Evolutionary conservation across 208 protist species (phyloP), one percentile per base, ranked within the genome.

Genomic region (Crithidia fasciculata): DNA sequence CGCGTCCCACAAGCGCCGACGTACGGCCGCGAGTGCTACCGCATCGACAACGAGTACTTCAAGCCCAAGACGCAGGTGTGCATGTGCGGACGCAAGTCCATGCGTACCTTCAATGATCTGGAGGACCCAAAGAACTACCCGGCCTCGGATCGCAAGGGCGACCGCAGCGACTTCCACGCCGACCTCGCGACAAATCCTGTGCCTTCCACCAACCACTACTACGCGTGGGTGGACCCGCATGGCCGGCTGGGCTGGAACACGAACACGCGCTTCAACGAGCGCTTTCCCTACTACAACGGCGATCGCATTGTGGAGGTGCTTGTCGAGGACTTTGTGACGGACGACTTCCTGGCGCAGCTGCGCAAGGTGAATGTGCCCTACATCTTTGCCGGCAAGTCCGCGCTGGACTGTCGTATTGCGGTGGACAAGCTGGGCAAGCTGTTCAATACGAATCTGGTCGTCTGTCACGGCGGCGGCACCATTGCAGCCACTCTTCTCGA

Each of bases 361-460:
- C 65, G 54, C 16, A 40, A 54, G 19, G 62, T 50, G 12, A 55
- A 70, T 43, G 68, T 80, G 45, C 74, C 74, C 55, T 80, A 80
- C 67, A 50, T 80, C 47, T 80, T 80, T 44, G 74, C 74, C 19
- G 74, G 74, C 62, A 74, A 80, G 47, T 52, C 50, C 9, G 59
- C 53, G 47, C 67, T 80, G 45, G 74, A 80, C 61, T 71, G 59
- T 28, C 19, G 57, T 15, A 44, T 69, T 4, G 64, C 69, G 15
- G 57, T 56, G 56, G n/a, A 74, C 3, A 80, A 71, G 61, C 45
- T 80, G 28, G 56, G 52, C 18, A 65, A 37, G 53, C 56, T 72
- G 37, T 70, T 80, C 44, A 62, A 70, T 2, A 70, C 50, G 36
- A 43, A 74, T 49, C 19, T 37, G n/a, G 68, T 80, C 15, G 43